These are phyloP conservation scores for Lolium rigidum DNA, from an alignment of 176 grass and related monocot species.

Conservation along the genomic window DNA sequence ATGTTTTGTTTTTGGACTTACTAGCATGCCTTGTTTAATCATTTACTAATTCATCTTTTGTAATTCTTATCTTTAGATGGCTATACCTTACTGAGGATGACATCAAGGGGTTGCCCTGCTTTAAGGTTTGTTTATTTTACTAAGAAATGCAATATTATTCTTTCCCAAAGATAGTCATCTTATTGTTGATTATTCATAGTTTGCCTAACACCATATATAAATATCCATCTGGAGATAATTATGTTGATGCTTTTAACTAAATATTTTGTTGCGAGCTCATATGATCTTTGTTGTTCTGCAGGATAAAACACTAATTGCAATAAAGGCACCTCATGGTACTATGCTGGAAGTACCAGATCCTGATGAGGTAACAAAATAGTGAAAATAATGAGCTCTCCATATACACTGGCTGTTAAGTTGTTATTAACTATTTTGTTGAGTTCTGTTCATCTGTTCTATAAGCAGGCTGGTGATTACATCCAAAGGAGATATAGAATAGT, in stretches of 20 bases:
- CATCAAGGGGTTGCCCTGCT: constrained; percentile 89
- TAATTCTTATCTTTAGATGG: constrained; percentile 66
- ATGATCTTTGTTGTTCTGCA: constrained; percentile 47
- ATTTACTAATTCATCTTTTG: neutral
- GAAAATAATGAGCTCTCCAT: constrained; percentile 32
- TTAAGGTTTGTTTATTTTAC: constrained; percentile 70
- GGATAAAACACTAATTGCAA: constrained; percentile 85
- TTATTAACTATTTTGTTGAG: constrained; percentile 20
- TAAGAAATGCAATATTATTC: constrained; percentile 3
- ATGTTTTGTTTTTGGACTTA: constrained; percentile 30
- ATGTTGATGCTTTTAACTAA: neutral
- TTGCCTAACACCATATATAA: constrained; percentile 5
- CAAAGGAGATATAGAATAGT: constrained; percentile 91
- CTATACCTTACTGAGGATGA: constrained; percentile 93
- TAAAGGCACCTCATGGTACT: constrained; percentile 95
- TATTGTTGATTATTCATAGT: constrained; percentile 28
- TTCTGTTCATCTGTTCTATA: constrained; percentile 35
- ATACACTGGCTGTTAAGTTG: constrained; percentile 1
- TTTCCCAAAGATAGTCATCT: constrained; percentile 18
- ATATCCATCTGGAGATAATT: constrained; percentile 15
- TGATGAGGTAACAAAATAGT: constrained; percentile 64
- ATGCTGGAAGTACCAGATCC: constrained; percentile 91
- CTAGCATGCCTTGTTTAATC: constrained; percentile 29
- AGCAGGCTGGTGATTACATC: constrained; percentile 69
- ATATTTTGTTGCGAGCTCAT: constrained; percentile 40